Evolutionary conservation across 2,329 filamentous ascomycete species (phyloP).

Genomic region (Aspergillus awamori): DNA sequence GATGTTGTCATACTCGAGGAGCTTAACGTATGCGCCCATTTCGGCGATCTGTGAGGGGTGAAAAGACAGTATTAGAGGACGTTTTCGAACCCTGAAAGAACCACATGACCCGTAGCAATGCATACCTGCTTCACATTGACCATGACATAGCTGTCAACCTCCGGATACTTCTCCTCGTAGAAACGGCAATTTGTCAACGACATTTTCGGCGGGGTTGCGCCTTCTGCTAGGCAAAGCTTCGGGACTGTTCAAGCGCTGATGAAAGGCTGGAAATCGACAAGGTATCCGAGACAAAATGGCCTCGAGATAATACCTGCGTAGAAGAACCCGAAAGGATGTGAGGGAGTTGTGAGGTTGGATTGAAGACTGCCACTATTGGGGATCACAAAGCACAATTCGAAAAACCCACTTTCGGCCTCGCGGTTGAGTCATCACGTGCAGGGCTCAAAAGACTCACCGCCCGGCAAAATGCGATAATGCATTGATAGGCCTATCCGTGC

Average conservation of each 20-base stretch:
- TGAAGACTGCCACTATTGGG: constrained; percentile 19
- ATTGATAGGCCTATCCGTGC: not conserved
- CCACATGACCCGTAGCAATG: not conserved
- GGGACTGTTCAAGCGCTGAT: constrained; percentile 9
- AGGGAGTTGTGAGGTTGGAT: constrained; percentile 17
- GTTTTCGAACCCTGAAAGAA: not conserved
- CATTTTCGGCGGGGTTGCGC: constrained; percentile 66
- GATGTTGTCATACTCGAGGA: constrained; percentile 99
- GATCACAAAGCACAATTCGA: constrained; percentile 13
- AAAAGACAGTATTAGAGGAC: constrained; percentile 19
- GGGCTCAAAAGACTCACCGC: constrained; percentile 14
- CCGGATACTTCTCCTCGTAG: constrained; percentile 96
- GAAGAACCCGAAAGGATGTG: constrained; percentile 16
- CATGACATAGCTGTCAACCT: constrained; percentile 99
- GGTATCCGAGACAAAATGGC: constrained; percentile 11
- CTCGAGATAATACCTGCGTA: constrained; percentile 6
- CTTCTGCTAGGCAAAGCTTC: constrained; percentile 22
- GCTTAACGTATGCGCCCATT: constrained; percentile 99
- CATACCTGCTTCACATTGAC: constrained; percentile 96
- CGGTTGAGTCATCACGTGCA: constrained; percentile 22
- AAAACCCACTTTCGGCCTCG: constrained; percentile 41
- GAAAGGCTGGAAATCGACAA: not conserved
- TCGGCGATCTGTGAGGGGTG: constrained; percentile 75
- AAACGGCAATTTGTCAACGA: constrained; percentile 96
- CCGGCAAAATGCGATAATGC: constrained; percentile 19